These are phyloP conservation scores for Typha latifolia DNA, from an alignment of 176 grass and related monocot genomes.

Conservation along the genomic window DNA sequence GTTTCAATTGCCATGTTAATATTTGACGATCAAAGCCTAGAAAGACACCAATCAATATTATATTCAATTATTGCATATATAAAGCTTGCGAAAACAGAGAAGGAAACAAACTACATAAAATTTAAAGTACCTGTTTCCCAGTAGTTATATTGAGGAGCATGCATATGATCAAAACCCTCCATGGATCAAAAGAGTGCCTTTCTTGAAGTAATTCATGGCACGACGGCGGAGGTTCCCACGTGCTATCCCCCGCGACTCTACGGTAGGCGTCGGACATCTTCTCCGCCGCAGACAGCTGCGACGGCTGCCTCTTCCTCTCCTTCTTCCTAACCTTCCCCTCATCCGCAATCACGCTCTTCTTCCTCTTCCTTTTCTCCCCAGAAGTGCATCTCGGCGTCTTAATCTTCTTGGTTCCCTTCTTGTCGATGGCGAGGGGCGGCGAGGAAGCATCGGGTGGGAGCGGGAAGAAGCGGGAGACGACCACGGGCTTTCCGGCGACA, in stretches of 20 bases:
- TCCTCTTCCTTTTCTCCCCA: neutral
- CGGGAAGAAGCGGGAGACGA: slow-evolving; percentile 1
- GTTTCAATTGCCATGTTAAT: no score
- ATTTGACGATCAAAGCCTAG: no score
- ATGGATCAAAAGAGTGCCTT: slow-evolving; percentile 25
- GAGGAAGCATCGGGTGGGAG: neutral
- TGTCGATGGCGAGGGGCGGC: neutral
- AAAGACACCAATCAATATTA: no score
- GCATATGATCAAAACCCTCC: slow-evolving; percentile 34
- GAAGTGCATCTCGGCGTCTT: neutral
- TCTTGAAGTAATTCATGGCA: slow-evolving; percentile 29
- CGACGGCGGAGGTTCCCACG: slow-evolving; percentile 20
- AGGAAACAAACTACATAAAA: neutral
- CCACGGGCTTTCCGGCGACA: neutral
- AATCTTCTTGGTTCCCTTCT: neutral
- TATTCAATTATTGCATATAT: no score
- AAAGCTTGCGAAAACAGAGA: neutral
- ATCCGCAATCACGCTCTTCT: neutral
- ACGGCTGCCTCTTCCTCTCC: neutral
- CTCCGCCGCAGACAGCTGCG: slow-evolving; percentile 10
- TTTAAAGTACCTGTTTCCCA: slow-evolving; percentile 17
- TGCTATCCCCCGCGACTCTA: slow-evolving; percentile 1
- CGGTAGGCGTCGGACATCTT: slow-evolving; percentile 17
- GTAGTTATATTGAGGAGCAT: slow-evolving; percentile 29
- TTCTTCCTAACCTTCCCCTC: neutral